Evolutionary conservation across 2,329 filamentous ascomycete genomes (phyloP).

Genomic region (Sporothrix globosa): DNA sequence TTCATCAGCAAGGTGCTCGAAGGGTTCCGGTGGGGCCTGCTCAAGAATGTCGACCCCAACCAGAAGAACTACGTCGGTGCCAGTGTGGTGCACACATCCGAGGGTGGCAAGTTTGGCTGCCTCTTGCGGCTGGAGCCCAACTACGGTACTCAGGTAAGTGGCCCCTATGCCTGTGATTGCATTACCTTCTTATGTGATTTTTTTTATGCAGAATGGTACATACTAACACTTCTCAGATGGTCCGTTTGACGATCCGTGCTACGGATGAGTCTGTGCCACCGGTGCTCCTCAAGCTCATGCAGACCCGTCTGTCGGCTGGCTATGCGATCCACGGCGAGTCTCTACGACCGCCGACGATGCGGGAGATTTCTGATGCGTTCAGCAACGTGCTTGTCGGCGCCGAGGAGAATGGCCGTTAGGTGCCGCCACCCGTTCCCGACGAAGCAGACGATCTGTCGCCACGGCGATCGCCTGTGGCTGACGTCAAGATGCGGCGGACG

Average conservation of each 20-base stretch:
- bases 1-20: constrained; percentile 75
- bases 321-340: constrained; percentile 48
- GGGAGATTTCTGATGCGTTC: constrained; percentile 60
- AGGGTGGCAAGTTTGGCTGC: constrained; percentile 91
- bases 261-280: constrained; percentile 88
- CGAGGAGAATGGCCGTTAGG: constrained; percentile 32
- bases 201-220: not conserved
- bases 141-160: constrained; percentile 79
- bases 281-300: constrained; percentile 82
- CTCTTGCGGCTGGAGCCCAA: constrained; percentile 93
- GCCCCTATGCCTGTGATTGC: not conserved
- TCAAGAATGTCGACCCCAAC: constrained; percentile 88
- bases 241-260: constrained; percentile 88
- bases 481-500: not conserved
- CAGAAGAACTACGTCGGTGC: constrained; percentile 91
- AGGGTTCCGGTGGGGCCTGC: constrained; percentile 86
- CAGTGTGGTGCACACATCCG: constrained; percentile 79
- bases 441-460: not conserved
- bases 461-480: not conserved
- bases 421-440: not conserved
- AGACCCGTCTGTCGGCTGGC: constrained; percentile 71
- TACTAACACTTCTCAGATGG: constrained; percentile 67
- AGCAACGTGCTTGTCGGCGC: constrained; percentile 57
- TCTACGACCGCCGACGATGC: constrained; percentile 48
- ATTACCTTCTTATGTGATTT: not conserved